phyloP scores from a whole-genome alignment of 2,329 filamentous ascomycete species.

The Sarocladiaceae sp. region DNA sequence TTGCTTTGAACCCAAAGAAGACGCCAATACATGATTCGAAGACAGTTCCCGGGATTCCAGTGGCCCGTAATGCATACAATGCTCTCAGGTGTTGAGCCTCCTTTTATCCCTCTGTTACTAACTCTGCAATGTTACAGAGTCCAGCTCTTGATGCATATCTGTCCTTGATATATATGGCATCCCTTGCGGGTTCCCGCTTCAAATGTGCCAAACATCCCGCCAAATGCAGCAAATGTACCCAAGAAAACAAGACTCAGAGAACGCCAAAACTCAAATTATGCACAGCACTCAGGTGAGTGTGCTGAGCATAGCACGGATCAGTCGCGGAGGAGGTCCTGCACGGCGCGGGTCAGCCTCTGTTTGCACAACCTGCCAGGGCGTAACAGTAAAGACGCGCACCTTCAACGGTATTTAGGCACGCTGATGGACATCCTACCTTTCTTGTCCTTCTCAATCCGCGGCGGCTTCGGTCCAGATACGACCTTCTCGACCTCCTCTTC shows the following conservation, averaged over 20 bases:
- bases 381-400: conserved; percentile 33
- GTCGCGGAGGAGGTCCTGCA: conserved; percentile 55
- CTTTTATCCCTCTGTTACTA: background rate
- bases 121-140: conserved; percentile 3
- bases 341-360: conserved; percentile 24
- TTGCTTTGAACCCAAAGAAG: background rate
- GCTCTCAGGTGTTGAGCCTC: background rate
- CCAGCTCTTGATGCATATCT: conserved; percentile 1
- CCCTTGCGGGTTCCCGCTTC: background rate
- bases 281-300: conserved; percentile 52
- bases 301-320: conserved; percentile 64
- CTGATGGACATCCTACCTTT: conserved; percentile 94
- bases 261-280: background rate
- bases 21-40: background rate
- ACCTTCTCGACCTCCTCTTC: conserved; percentile 40
- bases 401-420: conserved; percentile 62
- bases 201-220: background rate
- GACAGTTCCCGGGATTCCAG: too few species aligned
- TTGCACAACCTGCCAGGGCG: conserved; percentile 12
- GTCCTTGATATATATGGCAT: conserved; percentile 1
- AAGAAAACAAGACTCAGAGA: background rate
- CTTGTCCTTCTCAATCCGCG: conserved; percentile 79
- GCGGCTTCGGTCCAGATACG: conserved; percentile 47
- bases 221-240: background rate
- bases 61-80: conserved; percentile 5